Evolutionary conservation across 176 grass and related monocot species (phyloP), one percentile per base, ranked within the genome.

Genomic region (Coix lacrymajobi): DNA sequence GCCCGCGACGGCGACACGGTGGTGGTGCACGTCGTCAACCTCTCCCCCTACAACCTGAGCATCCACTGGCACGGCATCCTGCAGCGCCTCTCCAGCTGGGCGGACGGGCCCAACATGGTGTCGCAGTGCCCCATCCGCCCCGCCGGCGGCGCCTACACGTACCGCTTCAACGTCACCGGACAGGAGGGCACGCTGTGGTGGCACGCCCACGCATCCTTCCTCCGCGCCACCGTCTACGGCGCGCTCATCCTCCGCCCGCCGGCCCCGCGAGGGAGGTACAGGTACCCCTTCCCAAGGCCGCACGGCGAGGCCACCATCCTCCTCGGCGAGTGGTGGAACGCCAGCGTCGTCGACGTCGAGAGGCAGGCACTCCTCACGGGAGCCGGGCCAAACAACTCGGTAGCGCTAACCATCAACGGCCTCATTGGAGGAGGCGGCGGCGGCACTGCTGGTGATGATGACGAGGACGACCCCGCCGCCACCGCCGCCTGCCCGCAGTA

Each of bases 141-240:
- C 2, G 91, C 83, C 24, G 86, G 22, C 72, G 62, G 6, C 41
- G 85, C 82, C 87, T 97, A 94, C 89, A 92, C 20, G 12, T 97
- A 97, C 82, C 79, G 91, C n/a, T 94, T 94, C 79, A 92, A 89
- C 36, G 81, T 88, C 79, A 41, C 83, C 17, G 94, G 49, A 1
- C 94, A 97, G 82, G 92, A 89, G 15, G 94, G 94, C 26, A 97
- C 94, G 13, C 87, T 97, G 25, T 97, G 94, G 94, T 97, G 94
- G 94, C 94, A 97, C 67, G 94, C 94, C 6, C 94, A 97, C 85
- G 88, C 76, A 66, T 94, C 94, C 16, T 91, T 92, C 82, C 91
- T 92, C 75, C 41, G 94, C 8, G 91, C 94, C 71, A 97, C 94
- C 8, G 94, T 97, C 41, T 85, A 97, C 16, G 94, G 94, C 74